Base-by-base conservation (phyloP, 306 rosid genomes). In the Betula pendula region DNA sequence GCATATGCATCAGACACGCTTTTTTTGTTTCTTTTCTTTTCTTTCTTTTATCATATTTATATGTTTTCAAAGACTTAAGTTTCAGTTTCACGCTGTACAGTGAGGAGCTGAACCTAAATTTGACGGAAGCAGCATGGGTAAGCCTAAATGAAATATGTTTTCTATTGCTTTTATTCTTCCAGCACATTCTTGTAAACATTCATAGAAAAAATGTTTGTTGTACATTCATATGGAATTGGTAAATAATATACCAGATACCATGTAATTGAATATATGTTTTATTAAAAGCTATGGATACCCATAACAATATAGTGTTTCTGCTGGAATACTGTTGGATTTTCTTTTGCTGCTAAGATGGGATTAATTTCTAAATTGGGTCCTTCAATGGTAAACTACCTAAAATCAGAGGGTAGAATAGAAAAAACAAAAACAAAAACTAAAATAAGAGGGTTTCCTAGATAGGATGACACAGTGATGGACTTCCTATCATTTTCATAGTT, bases 71-170 rank as follows among this genome's bases (percentile, higher is more conserved):
- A 77, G 78, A 77, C 77, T 81, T 84, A 81, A 81, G 60, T 62
- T 74, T 80, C 55, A 25, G 78, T 53, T 59, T 45, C 79, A 9
- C 82, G 65, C 74, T 70, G 44, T 90, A 94, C 88, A 95, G 97
- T 80, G 96, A 95, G 89, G 97, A 92, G 91, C 86, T 95, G 85
- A 58, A 88, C 86, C 89, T 95, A 60, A 92, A 95, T 87, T 84
- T 95, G 84, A 87, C 96, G 12, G 97, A 92, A 86, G 97, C 97
- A 50, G 97, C 97, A 10, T 92, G 97, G 99, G 97, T 95, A 87
- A 87, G 91, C 75, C 81, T 66, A 42, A 27, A 44, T 29, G 9
- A 55, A 56, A 6, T 47, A 29, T 77, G 42, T 77, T 38, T 59
- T 62, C 72, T 27, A 59, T 15, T 71, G 31, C 53, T 75, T 68